Base-by-base conservation (phyloP, 2,329 filamentous ascomycete species). In the Botrytis porri region DNA sequence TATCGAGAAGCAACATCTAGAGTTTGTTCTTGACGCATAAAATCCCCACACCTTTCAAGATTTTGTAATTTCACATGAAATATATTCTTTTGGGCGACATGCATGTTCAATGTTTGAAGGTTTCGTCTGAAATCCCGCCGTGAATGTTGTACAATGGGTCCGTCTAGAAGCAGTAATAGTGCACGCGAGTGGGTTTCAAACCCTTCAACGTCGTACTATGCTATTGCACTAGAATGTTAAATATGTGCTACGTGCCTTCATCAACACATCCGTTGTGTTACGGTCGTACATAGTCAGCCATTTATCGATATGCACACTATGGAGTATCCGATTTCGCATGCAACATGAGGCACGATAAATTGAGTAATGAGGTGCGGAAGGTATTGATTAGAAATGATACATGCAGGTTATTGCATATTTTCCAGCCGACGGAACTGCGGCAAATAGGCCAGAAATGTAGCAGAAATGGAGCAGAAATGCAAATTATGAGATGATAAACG, bases 101-200 rank as follows among this genome's bases (percentile, higher is more conserved):
- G 65, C 65, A 69, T 54, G 45, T 32, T 29, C 48, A 41, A 41
- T 37, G 25, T 35, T 57, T 57, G n/a, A 41, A 67, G 35, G 7
- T 57, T 25, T 37, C 48, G 10, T 41, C 48, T 41, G n/a, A 32
- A 57, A 57, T 69, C 18, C 16, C 65, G 37, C 54, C 29, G n/a
- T 41, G 18, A 8, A 59, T 41, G 65, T 32, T 41, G 65, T 57
- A 57, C 48, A 43, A 57, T 57, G 22, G n/a, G n/a, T 29, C 3
- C 22, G 7, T 29, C 65, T n/a, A 41, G 12, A 57, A 69, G 37
- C n/a, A 69, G 65, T 51, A 57, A 69, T 41, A 69, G 48, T 48
- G 39, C 65, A 69, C 65, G 65, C 65, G 65, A 57, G 65, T 51
- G 54, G 29, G n/a, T 41, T 57, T 32, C n/a, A 43, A 51, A 9